Conservation (phyloP, 1,284 basidiomycete genomes). For the Vanrija humicola region DNA sequence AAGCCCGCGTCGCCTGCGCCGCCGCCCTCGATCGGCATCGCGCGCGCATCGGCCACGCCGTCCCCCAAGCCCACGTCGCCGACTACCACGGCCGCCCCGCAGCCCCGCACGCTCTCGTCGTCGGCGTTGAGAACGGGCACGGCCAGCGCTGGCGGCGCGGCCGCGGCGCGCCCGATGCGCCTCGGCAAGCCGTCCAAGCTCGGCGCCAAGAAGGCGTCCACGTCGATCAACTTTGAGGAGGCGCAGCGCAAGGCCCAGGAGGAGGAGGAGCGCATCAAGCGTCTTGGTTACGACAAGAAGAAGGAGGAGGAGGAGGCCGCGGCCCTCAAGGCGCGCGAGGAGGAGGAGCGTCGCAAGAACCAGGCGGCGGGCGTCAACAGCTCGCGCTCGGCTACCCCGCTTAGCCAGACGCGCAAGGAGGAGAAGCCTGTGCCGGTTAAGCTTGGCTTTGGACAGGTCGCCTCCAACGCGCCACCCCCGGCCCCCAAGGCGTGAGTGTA, state of each 20-base stretch:
- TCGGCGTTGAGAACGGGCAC: conserved; percentile 46
- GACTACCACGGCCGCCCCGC: conserved; percentile 23
- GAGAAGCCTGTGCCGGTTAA: conserved; percentile 40
- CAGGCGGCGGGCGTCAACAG: conserved; percentile 43
- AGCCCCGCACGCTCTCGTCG: conserved; percentile 51
- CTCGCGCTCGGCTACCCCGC: conserved; percentile 14
- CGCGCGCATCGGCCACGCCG: conserved; percentile 18
- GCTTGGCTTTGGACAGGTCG: conserved; percentile 79
- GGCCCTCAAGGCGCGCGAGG: conserved; percentile 50
- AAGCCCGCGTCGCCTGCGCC: conserved; percentile 27
- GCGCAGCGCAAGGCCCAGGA: conserved; percentile 81
- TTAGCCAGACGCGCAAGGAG: conserved; percentile 20
- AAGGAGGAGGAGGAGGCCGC: conserved; percentile 62
- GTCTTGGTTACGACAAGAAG: conserved; percentile 81
- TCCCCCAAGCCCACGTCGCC: conserved; percentile 7
- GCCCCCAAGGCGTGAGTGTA: conserved; percentile 44
- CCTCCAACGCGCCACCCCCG: conserved; percentile 50
- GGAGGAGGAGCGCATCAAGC: conserved; percentile 77
- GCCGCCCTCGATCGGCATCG: conserved; percentile 37
- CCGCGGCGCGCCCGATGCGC: conserved; percentile 56
- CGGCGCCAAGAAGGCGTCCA: conserved; percentile 74
- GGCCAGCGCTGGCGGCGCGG: background rate
- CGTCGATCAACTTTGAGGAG: conserved; percentile 81
- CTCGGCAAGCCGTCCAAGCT: conserved; percentile 51
- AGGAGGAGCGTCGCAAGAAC: conserved; percentile 58